Evolutionary conservation across 345 rosid genomes (phyloP).

Genomic region (Barbarea vulgaris): DNA sequence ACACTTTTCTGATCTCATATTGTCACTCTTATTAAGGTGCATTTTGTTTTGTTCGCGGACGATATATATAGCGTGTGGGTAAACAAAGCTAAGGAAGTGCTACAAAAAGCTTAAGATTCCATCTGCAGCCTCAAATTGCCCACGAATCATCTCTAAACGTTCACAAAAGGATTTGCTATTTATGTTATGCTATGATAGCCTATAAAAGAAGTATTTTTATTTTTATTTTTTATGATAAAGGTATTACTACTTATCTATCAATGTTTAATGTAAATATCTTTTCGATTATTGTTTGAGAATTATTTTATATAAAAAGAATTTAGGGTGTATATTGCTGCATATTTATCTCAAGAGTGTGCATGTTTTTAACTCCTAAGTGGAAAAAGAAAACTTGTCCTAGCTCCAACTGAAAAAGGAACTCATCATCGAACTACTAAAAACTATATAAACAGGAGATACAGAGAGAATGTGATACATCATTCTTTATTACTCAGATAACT

Average conservation of each 20-base stretch:
- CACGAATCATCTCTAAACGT: not conserved
- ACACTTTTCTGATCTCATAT: not conserved
- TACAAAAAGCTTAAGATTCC: slow-evolving; percentile 68
- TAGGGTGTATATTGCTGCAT: no score
- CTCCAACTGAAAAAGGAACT: no score
- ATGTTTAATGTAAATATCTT: no score
- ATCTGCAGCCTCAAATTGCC: slow-evolving; percentile 38
- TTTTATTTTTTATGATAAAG: no score
- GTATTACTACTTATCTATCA: no score
- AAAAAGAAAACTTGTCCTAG: not conserved
- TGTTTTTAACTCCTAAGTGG: not conserved
- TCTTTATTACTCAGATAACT: not conserved
- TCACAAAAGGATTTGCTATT: not conserved
- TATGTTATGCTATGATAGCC: slow-evolving; percentile 16
- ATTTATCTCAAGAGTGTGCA: not conserved
- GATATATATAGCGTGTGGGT: slow-evolving; percentile 65
- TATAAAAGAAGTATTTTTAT: no score
- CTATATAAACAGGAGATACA: not conserved
- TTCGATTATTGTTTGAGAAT: no score
- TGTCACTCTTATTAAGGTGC: slow-evolving; percentile 56
- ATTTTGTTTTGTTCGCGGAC: slow-evolving; percentile 68
- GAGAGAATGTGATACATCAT: not conserved
- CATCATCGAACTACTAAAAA: not conserved
- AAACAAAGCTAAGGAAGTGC: slow-evolving; percentile 66
- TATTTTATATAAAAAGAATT: no score